Conservation (phyloP, 1,284 basidiomycete genomes). For the Polyporus tsugae region DNA sequence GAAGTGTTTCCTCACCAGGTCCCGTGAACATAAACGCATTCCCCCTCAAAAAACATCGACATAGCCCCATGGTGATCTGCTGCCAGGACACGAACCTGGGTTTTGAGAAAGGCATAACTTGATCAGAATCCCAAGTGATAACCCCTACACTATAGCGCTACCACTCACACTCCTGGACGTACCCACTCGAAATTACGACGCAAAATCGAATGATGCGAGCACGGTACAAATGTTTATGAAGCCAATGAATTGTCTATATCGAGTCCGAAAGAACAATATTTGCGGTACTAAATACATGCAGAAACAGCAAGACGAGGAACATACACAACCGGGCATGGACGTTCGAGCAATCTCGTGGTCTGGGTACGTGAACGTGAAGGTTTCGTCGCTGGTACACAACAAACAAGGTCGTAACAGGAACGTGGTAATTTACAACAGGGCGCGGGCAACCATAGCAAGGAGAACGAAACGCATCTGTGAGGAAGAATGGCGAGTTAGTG, state of each 20-base stretch:
- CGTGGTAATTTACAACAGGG: constrained; percentile 14
- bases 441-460: not conserved
- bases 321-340: not conserved
- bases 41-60: too few species aligned
- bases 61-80: too few species aligned
- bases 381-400: not conserved
- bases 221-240: too few species aligned
- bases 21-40: too few species aligned
- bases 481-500: not conserved
- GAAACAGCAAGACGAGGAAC: constrained; percentile 7
- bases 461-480: not conserved
- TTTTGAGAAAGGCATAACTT: constrained; percentile 26
- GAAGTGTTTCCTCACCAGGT: too few species aligned
- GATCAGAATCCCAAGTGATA: constrained; percentile 32
- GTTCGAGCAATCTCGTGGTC: constrained; percentile 3
- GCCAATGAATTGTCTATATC: not conserved
- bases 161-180: too few species aligned
- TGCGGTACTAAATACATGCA: constrained; percentile 14
- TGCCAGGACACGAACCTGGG: constrained; percentile 35
- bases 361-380: not conserved
- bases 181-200: too few species aligned
- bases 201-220: too few species aligned
- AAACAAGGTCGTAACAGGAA: not conserved
- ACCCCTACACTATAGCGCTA: constrained; percentile 32
- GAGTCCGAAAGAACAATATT: not conserved